phyloP scores from a whole-genome alignment of 352 stramenopile genomes.

The Peronospora farinosa region DNA sequence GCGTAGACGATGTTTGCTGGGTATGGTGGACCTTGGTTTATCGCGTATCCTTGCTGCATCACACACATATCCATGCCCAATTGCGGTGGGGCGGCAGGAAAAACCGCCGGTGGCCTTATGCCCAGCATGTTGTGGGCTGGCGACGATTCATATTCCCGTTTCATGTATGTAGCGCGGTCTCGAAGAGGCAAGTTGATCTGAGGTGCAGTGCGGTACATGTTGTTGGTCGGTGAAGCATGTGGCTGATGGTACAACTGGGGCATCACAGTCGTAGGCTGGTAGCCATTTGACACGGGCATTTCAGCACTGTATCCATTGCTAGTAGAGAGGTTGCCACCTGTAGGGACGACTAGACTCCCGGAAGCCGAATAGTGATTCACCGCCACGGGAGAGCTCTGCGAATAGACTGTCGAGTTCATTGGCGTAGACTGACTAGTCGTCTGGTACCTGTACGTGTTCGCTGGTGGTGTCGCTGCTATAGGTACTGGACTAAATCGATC shows the following conservation, averaged over 20 bases:
- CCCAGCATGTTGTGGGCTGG: slow-evolving; percentile 28
- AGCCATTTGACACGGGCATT: slow-evolving; percentile 18
- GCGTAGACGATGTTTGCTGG: slow-evolving; percentile 37
- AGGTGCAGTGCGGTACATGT: slow-evolving; percentile 24
- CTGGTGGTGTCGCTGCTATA: slow-evolving; percentile 8
- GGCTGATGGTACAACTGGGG: slow-evolving; percentile 33
- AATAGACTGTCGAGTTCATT: slow-evolving; percentile 19
- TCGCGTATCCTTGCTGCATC: slow-evolving; percentile 29
- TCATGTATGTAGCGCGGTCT: slow-evolving; percentile 50
- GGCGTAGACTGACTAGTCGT: slow-evolving; percentile 10
- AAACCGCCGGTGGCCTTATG: slow-evolving; percentile 26
- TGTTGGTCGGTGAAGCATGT: slow-evolving; percentile 33
- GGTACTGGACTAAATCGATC: slow-evolving; percentile 14
- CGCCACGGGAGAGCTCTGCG: slow-evolving; percentile 29
- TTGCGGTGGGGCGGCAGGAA: slow-evolving; percentile 18
- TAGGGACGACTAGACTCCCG: slow-evolving; percentile 14
- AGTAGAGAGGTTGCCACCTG: slow-evolving; percentile 12
- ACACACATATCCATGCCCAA: slow-evolving; percentile 26
- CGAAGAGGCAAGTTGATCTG: slow-evolving; percentile 63
- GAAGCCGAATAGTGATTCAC: slow-evolving; percentile 27
- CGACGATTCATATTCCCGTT: slow-evolving; percentile 34
- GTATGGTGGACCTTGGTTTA: slow-evolving; percentile 27
- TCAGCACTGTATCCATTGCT: slow-evolving; percentile 23
- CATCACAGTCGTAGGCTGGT: slow-evolving; percentile 22
- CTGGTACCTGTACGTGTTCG: slow-evolving; percentile 35